A percentile compares a stretch with the other conserved stretches of the same genome.
Conservation (phyloP, 140 eudicot genomes). For the Oenanthe javanica region DNA sequence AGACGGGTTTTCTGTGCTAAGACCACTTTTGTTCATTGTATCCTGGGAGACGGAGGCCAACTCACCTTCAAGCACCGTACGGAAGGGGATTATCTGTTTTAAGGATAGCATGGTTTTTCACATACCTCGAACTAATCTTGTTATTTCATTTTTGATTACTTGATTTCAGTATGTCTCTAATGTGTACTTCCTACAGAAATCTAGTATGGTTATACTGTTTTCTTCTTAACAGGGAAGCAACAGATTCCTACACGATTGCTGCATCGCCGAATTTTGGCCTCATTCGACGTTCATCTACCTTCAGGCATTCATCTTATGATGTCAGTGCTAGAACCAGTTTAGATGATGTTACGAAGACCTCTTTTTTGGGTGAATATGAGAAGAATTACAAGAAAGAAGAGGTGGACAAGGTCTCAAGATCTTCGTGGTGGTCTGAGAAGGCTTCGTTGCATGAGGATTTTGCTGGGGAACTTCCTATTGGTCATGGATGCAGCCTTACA, state of each 20-base stretch:
- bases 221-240: slow-evolving; percentile 57
- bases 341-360: slow-evolving; percentile 36
- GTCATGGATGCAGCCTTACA: slow-evolving; percentile 59
- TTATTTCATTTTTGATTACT: no score
- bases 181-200: no score
- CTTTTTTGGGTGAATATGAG: slow-evolving; percentile 51
- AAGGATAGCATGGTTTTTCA: no score
- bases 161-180: no score
- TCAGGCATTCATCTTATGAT: slow-evolving; percentile 25
- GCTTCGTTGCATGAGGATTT: slow-evolving; percentile 46
- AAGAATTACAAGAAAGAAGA: slow-evolving; percentile 41
- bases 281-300: slow-evolving; percentile 28
- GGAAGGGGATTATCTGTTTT: no score
- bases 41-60: no score
- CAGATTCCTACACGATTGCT: slow-evolving; percentile 61
- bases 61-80: no score
- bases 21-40: no score
- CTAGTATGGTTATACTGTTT: neutral
- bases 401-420: slow-evolving; percentile 30
- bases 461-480: slow-evolving; percentile 58
- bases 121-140: no score
- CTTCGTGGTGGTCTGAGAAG: slow-evolving; percentile 37
- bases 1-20: no score
- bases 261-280: slow-evolving; percentile 74
- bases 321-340: slow-evolving; percentile 30